Conservation (phyloP, 495 filamentous ascomycete genomes). For the Aspergillus carlsbadensis region DNA sequence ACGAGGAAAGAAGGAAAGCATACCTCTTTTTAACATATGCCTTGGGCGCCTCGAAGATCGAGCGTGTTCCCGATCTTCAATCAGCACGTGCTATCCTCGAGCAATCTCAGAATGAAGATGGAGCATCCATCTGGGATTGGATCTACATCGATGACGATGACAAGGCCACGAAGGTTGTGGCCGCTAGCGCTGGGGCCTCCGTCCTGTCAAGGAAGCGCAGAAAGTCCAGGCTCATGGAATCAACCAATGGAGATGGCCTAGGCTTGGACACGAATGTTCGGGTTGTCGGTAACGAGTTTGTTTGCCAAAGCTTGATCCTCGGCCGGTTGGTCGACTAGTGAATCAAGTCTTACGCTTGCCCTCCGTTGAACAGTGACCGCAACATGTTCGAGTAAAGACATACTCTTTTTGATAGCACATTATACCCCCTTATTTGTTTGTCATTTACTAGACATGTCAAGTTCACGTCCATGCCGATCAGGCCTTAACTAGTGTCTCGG, state of each 20-base stretch:
- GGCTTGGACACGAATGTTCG: constrained; percentile 48
- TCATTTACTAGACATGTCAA: neutral
- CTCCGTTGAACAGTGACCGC: neutral
- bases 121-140: constrained; percentile 62
- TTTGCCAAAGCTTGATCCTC: constrained; percentile 91
- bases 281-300: constrained; percentile 78
- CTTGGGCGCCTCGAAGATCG: constrained; percentile 67
- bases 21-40: constrained; percentile 76
- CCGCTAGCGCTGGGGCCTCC: constrained; percentile 23
- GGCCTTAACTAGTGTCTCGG: neutral
- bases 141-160: constrained; percentile 73
- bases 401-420: neutral
- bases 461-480: neutral
- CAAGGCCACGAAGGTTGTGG: constrained; percentile 43
- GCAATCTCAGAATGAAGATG: constrained; percentile 36
- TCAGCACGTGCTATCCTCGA: constrained; percentile 57
- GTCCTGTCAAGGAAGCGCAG: constrained; percentile 48
- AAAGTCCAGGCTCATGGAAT: constrained; percentile 50
- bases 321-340: constrained; percentile 71
- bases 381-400: neutral
- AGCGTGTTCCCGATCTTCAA: constrained; percentile 60
- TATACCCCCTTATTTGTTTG: constrained; percentile 19
- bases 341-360: neutral
- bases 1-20: constrained; percentile 55
- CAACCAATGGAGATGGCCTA: constrained; percentile 25